These are phyloP conservation scores for Blakeslea trispora DNA, from an alignment of 371 early-diverging fungal species.

Conservation along the genomic window DNA sequence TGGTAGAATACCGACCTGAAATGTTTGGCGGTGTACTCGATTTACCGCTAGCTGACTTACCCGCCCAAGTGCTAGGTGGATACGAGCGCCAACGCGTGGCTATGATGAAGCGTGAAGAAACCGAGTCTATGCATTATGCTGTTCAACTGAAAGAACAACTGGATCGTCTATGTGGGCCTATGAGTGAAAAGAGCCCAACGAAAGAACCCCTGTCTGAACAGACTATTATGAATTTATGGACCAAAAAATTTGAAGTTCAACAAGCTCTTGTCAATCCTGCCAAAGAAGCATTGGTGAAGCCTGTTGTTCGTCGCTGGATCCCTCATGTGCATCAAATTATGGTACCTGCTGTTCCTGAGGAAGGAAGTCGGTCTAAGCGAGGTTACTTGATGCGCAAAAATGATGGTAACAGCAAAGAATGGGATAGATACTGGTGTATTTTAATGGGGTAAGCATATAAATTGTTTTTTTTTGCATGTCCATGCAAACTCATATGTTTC, in stretches of 20 bases:
- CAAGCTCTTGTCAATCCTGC: neutral
- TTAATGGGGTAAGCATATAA: slow-evolving; percentile 22
- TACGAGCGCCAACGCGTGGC: slow-evolving; percentile 1
- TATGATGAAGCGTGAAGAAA: slow-evolving; percentile 12
- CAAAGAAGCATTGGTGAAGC: neutral
- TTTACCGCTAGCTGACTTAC: slow-evolving; percentile 21
- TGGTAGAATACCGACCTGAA: slow-evolving; percentile 44
- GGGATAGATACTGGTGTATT: slow-evolving; percentile 28
- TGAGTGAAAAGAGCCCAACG: neutral
- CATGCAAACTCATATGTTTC: neutral
- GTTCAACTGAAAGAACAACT: slow-evolving; percentile 20
- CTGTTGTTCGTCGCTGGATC: slow-evolving; percentile 17
- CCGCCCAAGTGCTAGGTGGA: slow-evolving; percentile 6
- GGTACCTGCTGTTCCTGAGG: slow-evolving; percentile 12
- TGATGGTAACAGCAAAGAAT: slow-evolving; percentile 10
- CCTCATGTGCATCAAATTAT: slow-evolving; percentile 21
- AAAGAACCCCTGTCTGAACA: slow-evolving; percentile 3
- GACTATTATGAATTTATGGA: slow-evolving; percentile 45
- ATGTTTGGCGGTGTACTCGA: slow-evolving; percentile 51
- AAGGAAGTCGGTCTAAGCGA: slow-evolving; percentile 7
- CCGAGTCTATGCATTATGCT: slow-evolving; percentile 8
- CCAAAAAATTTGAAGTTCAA: slow-evolving; percentile 17
- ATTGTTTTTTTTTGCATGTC: neutral
- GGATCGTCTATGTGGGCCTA: slow-evolving; percentile 16
- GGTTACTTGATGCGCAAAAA: slow-evolving; percentile 24